Evolutionary conservation across 192 early-diverging fungal species (phyloP).

Genomic region (Spinellus fusiger): DNA sequence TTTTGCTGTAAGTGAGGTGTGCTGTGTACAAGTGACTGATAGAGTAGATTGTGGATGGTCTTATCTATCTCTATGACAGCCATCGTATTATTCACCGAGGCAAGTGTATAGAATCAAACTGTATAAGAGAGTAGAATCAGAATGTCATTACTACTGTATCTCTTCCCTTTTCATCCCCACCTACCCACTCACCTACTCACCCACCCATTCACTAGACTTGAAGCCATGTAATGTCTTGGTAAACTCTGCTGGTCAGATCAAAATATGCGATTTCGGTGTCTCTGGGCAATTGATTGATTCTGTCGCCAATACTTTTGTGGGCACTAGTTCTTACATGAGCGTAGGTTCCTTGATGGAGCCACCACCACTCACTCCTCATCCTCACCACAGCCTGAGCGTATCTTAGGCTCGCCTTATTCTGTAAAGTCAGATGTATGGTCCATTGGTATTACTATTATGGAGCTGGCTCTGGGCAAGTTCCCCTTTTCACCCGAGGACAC

Average conservation of each 20-base stretch:
- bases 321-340: conserved; percentile 80
- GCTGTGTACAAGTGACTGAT: neutral
- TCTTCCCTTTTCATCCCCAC: conserved; percentile 1
- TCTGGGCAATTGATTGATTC: conserved; percentile 82
- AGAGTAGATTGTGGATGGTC: conserved; percentile 53
- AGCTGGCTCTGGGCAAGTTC: conserved; percentile 70
- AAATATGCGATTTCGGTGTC: conserved; percentile 89
- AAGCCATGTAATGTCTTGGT: conserved; percentile 87
- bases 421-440: conserved; percentile 83
- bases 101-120: conserved; percentile 12
- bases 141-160: neutral
- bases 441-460: conserved; percentile 75
- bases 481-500: conserved; percentile 56
- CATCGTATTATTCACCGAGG: conserved; percentile 92
- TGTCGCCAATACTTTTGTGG: conserved; percentile 81
- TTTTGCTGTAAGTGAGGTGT: conserved; percentile 48
- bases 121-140: neutral
- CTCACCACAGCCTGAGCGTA: conserved; percentile 61
- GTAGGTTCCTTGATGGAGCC: conserved; percentile 33
- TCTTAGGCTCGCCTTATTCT: conserved; percentile 69
- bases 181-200: too few relatives aligned
- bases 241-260: conserved; percentile 73
- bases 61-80: conserved; percentile 82
- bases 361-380: neutral
- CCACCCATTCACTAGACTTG: conserved; percentile 60